A percentile compares a stretch with the other conserved stretches of the same genome.
phyloP scores from a whole-genome alignment of 2,329 filamentous ascomycete species.

The Neopestalotiopsis clavispora region DNA sequence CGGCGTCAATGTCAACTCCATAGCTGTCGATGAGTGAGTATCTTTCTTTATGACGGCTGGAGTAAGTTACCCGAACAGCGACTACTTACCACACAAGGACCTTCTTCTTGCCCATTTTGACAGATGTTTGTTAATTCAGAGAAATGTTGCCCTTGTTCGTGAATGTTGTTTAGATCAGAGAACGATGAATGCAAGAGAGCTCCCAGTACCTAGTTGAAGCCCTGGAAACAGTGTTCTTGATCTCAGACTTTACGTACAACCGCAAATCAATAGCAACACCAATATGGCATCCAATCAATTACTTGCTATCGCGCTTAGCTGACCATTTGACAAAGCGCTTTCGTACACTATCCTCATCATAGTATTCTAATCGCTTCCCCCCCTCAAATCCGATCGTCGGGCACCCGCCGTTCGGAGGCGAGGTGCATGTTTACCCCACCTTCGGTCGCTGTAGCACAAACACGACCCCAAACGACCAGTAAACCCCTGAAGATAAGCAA shows the following conservation, averaged over 20 bases:
- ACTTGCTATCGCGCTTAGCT: background rate
- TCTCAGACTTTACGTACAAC: background rate
- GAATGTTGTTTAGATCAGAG: background rate
- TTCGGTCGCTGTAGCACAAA: background rate
- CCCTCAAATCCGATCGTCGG: background rate
- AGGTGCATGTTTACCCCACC: slow-evolving; percentile 2
- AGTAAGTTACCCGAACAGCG: slow-evolving; percentile 7
- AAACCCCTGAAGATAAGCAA: slow-evolving; percentile 8
- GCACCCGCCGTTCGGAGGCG: background rate
- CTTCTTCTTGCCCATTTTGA: slow-evolving; percentile 19
- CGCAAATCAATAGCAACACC: background rate
- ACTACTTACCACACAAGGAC: slow-evolving; percentile 23
- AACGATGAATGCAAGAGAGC: background rate
- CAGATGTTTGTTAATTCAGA: background rate
- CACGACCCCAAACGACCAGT: background rate
- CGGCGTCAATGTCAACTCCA: slow-evolving; percentile 77
- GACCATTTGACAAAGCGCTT: background rate
- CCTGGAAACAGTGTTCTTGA: background rate
- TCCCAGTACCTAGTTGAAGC: background rate
- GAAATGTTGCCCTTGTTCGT: background rate
- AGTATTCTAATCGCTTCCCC: background rate
- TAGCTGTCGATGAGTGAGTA: slow-evolving; percentile 47
- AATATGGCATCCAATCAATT: background rate
- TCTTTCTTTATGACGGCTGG: background rate
- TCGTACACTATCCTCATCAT: background rate